phyloP scores from a whole-genome alignment of 192 early-diverging fungal genomes.

The Backusella circina region DNA sequence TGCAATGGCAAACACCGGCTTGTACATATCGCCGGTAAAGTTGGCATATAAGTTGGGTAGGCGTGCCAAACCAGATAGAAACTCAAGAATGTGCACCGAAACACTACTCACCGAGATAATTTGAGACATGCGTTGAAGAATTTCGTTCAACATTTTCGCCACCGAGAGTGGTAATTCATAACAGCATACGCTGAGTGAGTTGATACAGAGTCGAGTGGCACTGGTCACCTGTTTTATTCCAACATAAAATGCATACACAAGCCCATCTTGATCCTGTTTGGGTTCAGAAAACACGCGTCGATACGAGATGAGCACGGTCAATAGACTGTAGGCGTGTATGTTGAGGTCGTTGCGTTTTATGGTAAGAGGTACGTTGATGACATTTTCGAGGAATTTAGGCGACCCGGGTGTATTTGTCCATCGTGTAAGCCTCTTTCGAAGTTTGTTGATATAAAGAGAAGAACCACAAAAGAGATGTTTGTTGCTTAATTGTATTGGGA shows the following conservation, averaged over 20 bases:
- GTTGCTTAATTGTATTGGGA: constrained; percentile 70
- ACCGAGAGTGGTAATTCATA: constrained; percentile 78
- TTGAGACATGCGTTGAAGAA: constrained; percentile 74
- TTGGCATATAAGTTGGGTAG: constrained; percentile 75
- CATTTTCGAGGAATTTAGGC: constrained; percentile 53
- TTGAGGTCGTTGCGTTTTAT: constrained; percentile 68
- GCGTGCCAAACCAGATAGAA: constrained; percentile 83
- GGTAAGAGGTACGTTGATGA: constrained; percentile 52
- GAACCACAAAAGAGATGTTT: constrained; percentile 69
- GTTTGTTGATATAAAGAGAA: constrained; percentile 43
- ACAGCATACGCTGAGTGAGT: constrained; percentile 76
- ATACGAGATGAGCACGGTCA: constrained; percentile 67
- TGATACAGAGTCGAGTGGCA: constrained; percentile 76
- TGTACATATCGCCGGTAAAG: constrained; percentile 77
- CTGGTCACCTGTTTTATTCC: constrained; percentile 69
- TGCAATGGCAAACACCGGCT: constrained; percentile 87
- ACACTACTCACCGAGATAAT: constrained; percentile 76
- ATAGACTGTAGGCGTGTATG: constrained; percentile 53
- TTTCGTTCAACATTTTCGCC: constrained; percentile 66
- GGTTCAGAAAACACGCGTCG: constrained; percentile 57
- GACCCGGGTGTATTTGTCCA: constrained; percentile 32
- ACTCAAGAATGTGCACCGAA: constrained; percentile 86
- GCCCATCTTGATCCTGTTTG: constrained; percentile 58
- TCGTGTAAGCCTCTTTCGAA: constrained; percentile 55
- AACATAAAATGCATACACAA: constrained; percentile 69